phyloP scores from a whole-genome alignment of 139 green algal genomes.

The Picochlorum sp. region DNA sequence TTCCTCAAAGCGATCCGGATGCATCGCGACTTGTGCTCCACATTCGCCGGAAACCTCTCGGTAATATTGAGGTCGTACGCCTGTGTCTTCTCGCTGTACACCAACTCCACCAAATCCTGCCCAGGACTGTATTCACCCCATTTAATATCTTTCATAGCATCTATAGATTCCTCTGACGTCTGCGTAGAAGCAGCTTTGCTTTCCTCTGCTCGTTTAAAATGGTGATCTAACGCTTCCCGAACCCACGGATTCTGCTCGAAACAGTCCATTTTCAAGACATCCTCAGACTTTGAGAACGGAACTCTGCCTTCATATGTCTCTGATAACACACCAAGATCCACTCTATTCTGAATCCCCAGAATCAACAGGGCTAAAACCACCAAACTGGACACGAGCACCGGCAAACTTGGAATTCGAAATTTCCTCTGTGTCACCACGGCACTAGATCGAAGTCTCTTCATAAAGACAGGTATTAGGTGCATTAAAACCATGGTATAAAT shows the following conservation, averaged over 20 bases:
- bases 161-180: constrained; percentile 16
- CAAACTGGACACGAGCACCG: too few species aligned
- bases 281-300: background rate
- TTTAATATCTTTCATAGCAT: constrained; percentile 2
- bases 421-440: too few species aligned
- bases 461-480: too few species aligned
- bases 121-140: constrained; percentile 14
- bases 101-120: constrained; percentile 5
- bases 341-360: too few species aligned
- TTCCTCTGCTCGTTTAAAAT: constrained; percentile 9
- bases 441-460: too few species aligned
- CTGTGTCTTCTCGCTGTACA: constrained; percentile 2
- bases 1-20: constrained; percentile 8
- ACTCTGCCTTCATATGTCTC: too few species aligned
- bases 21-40: background rate
- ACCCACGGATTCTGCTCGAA: constrained; percentile 23
- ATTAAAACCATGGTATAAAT: too few species aligned
- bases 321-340: too few species aligned
- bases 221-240: constrained; percentile 15
- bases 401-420: too few species aligned
- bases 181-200: constrained; percentile 11
- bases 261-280: constrained; percentile 1
- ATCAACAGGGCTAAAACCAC: too few species aligned
- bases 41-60: constrained; percentile 4
- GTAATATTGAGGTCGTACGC: constrained; percentile 10